A percentile compares a stretch with the other conserved stretches of the same genome.
phyloP scores from a whole-genome alignment of 1,284 basidiomycete species.

The Ustilago shanxiensis region DNA sequence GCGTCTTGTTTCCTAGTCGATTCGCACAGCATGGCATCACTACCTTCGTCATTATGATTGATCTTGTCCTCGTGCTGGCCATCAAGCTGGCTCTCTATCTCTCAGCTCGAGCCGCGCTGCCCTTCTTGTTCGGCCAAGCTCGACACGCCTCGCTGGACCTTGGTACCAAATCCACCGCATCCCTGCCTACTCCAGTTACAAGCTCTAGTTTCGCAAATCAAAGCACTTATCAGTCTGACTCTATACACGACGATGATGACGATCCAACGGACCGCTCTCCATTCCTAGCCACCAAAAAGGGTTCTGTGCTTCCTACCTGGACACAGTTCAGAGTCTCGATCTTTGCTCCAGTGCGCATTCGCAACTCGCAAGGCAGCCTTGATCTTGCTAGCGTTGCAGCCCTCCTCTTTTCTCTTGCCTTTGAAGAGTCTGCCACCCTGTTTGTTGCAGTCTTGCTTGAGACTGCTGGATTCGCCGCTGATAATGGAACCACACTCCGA shows the following conservation, averaged over 20 bases:
- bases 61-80: constrained; percentile 38
- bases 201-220: not conserved
- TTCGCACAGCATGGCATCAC: constrained; percentile 12
- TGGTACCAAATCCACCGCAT: constrained; percentile 5
- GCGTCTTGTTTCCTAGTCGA: not conserved
- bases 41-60: constrained; percentile 19
- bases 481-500: constrained; percentile 38
- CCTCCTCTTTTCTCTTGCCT: constrained; percentile 59
- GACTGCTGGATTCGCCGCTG: constrained; percentile 38
- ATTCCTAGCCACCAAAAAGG: constrained; percentile 30
- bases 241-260: constrained; percentile 39
- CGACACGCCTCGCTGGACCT: constrained; percentile 61
- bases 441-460: constrained; percentile 64
- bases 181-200: constrained; percentile 37
- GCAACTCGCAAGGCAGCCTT: constrained; percentile 28
- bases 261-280: constrained; percentile 28
- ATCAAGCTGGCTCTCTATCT: constrained; percentile 46
- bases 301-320: constrained; percentile 21
- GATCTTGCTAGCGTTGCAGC: constrained; percentile 47
- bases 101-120: constrained; percentile 47
- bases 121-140: constrained; percentile 64
- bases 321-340: constrained; percentile 31
- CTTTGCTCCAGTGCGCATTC: constrained; percentile 25
- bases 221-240: constrained; percentile 12
- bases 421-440: constrained; percentile 61